phyloP scores from a whole-genome alignment of 768 basidiomycete species.

The Mycena sanguinolenta region DNA sequence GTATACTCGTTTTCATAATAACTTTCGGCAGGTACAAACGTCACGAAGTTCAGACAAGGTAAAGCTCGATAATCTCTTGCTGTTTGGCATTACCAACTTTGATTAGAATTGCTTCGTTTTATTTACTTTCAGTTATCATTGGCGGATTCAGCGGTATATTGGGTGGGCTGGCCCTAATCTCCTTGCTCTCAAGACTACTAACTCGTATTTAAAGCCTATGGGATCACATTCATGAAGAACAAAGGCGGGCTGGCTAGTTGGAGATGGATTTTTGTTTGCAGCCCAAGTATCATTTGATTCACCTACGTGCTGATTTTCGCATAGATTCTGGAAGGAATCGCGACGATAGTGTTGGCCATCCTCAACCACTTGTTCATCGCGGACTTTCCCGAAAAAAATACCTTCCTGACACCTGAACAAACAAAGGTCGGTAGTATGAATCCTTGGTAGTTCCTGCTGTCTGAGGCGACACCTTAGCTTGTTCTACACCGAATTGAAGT shows the following conservation, averaged over 20 bases:
- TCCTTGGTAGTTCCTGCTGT: neutral
- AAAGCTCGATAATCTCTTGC: neutral
- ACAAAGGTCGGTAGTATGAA: slow-evolving; percentile 43
- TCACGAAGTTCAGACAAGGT: slow-evolving; percentile 20
- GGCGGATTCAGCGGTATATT: slow-evolving; percentile 15
- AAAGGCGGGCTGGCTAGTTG: slow-evolving; percentile 47
- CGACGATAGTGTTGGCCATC: slow-evolving; percentile 48
- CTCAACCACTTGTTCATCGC: slow-evolving; percentile 48
- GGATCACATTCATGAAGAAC: slow-evolving; percentile 15
- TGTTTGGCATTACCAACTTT: neutral
- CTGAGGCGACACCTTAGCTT: slow-evolving; percentile 38
- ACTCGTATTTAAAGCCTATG: neutral
- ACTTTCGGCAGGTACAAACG: slow-evolving; percentile 20
- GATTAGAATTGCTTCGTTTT: slow-evolving; percentile 1
- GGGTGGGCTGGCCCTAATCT: neutral
- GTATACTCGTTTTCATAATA: slow-evolving; percentile 7
- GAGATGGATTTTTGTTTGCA: slow-evolving; percentile 52
- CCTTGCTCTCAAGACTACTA: neutral
- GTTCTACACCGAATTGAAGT: slow-evolving; percentile 51
- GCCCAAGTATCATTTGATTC: neutral
- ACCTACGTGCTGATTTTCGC: neutral
- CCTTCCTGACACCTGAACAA: slow-evolving; percentile 52
- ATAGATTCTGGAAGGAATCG: slow-evolving; percentile 43
- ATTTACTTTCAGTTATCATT: neutral
- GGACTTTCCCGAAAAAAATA: slow-evolving; percentile 52